phyloP scores from a whole-genome alignment of 2,329 filamentous ascomycete genomes.

The Fusarium continuum region DNA sequence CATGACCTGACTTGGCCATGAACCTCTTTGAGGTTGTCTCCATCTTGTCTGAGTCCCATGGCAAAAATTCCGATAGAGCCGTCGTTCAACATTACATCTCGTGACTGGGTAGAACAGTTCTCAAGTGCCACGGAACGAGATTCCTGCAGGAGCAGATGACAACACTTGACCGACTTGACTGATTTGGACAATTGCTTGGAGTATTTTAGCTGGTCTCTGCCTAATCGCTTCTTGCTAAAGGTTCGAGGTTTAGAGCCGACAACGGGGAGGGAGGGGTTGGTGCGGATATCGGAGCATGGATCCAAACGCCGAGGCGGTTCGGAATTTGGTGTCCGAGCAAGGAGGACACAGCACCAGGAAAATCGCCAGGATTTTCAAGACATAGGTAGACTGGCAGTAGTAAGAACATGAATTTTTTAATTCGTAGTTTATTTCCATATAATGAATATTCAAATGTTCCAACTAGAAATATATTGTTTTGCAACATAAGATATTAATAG shows the following conservation, averaged over 20 bases:
- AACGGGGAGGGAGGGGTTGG: slow-evolving; percentile 40
- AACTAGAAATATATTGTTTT: too few relatives aligned
- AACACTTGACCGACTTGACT: slow-evolving; percentile 12
- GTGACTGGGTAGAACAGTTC: background rate
- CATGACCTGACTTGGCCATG: background rate
- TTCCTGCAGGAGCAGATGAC: slow-evolving; percentile 34
- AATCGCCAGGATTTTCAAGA: background rate
- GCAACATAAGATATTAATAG: too few relatives aligned
- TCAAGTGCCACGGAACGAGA: slow-evolving; percentile 20
- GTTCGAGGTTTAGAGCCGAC: slow-evolving; percentile 35
- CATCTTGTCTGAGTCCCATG: slow-evolving; percentile 14
- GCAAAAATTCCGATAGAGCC: too few relatives aligned
- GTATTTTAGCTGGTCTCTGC: background rate
- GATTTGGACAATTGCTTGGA: slow-evolving; percentile 14
- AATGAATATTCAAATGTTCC: too few relatives aligned
- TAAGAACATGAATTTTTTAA: too few relatives aligned
- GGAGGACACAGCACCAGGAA: too few relatives aligned
- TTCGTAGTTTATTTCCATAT: too few relatives aligned
- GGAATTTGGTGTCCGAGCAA: slow-evolving; percentile 40
- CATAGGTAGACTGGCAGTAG: too few relatives aligned
- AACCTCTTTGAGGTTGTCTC: background rate
- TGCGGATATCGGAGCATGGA: slow-evolving; percentile 28
- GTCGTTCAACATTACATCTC: background rate
- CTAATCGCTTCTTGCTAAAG: slow-evolving; percentile 35
- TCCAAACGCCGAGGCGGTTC: slow-evolving; percentile 9